A percentile compares a stretch with the other conserved stretches of the same genome.
Conservation (phyloP, 1,284 basidiomycete species). For the Heterobasidion annosum region DNA sequence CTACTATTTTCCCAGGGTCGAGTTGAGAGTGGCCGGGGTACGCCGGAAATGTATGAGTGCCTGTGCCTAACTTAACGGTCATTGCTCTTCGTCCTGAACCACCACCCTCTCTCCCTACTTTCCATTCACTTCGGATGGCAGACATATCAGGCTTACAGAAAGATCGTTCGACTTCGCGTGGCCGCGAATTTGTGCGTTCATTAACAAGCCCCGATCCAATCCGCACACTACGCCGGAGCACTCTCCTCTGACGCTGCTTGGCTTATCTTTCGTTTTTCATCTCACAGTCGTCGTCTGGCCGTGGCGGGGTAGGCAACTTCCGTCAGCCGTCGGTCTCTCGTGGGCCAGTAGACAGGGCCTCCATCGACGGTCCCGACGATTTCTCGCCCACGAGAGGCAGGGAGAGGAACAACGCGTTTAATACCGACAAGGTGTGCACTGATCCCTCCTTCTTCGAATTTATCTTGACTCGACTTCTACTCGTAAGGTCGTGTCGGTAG, state of each 20-base stretch:
- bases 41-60: no score
- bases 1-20: no score
- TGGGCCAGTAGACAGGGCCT: neutral
- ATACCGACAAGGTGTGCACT: neutral
- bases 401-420: neutral
- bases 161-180: neutral
- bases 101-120: no score
- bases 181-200: neutral
- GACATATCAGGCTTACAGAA: neutral
- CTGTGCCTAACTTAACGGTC: no score
- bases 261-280: neutral
- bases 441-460: no score
- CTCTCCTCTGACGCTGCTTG: neutral
- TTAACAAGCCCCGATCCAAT: neutral
- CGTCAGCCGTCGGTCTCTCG: neutral
- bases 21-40: no score
- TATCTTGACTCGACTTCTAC: neutral
- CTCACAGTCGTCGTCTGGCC: neutral
- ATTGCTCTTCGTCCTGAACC: no score
- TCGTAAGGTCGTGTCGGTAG: neutral
- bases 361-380: constrained; percentile 1
- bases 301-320: constrained; percentile 3
- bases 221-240: neutral
- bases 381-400: neutral
- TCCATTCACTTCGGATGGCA: no score